Conservation (phyloP, 2,329 filamentous ascomycete genomes). For the Pezicula radicicola region DNA sequence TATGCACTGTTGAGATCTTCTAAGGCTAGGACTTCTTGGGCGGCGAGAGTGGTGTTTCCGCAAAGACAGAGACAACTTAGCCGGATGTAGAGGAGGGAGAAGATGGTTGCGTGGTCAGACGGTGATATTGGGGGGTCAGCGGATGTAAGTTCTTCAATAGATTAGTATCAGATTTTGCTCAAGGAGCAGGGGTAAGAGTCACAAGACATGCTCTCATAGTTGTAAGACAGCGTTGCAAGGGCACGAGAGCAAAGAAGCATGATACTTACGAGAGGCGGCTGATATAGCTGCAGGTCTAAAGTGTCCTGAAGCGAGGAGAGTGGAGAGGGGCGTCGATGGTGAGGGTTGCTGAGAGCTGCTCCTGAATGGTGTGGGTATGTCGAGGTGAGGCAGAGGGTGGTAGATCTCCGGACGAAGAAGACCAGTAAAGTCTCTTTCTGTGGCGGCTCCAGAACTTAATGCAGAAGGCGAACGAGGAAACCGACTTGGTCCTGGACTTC, state of each 20-base stretch:
- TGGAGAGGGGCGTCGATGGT: constrained; percentile 60
- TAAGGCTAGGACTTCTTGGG: constrained; percentile 61
- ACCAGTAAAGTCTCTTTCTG: constrained; percentile 74
- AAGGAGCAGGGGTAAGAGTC: no score
- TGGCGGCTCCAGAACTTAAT: constrained; percentile 31
- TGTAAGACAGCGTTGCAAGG: no score
- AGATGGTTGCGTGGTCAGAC: constrained; percentile 62
- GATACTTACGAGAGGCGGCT: constrained; percentile 45
- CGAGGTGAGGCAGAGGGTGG: constrained; percentile 69
- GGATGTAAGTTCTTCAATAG: constrained; percentile 43
- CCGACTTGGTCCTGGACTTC: constrained; percentile 4
- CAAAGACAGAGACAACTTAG: constrained; percentile 80
- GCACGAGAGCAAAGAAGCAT: no score
- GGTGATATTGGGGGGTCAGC: constrained; percentile 41
- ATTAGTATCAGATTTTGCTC: no score
- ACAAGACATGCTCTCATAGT: no score
- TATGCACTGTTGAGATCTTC: constrained; percentile 56
- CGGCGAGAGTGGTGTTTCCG: constrained; percentile 66
- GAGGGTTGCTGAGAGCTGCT: constrained; percentile 62
- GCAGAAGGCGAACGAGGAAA: constrained; percentile 20
- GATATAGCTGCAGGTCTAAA: constrained; percentile 77
- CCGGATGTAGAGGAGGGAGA: constrained; percentile 75
- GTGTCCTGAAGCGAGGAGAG: constrained; percentile 68
- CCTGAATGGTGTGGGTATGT: constrained; percentile 64
- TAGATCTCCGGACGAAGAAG: constrained; percentile 79